These are phyloP conservation scores for Penicillium hesseltinei DNA, from an alignment of 2,329 filamentous ascomycete species.

Conservation along the genomic window DNA sequence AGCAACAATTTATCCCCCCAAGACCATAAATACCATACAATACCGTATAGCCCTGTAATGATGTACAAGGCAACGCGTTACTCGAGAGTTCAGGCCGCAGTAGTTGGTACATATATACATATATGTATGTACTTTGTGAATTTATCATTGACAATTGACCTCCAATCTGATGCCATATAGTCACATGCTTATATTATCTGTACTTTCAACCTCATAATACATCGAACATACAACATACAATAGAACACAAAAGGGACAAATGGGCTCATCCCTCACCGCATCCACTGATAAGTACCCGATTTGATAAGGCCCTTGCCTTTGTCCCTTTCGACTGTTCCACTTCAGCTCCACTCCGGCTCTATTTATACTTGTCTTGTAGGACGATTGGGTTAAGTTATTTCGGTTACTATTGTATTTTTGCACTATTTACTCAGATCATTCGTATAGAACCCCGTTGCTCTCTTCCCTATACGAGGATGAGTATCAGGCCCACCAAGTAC, in stretches of 20 bases:
- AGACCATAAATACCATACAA: slow-evolving; percentile 2
- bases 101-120: background rate
- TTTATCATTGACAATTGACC: background rate
- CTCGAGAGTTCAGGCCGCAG: background rate
- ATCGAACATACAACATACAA: background rate
- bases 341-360: background rate
- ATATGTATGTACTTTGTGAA: background rate
- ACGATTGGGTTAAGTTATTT: background rate
- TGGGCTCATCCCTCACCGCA: background rate
- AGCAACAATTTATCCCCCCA: background rate
- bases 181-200: background rate
- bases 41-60: slow-evolving; percentile 5
- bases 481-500: background rate
- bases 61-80: background rate
- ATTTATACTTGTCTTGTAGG: background rate
- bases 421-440: background rate
- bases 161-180: background rate
- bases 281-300: slow-evolving; percentile 8
- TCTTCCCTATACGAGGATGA: background rate
- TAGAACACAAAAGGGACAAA: background rate
- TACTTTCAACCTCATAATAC: background rate
- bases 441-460: background rate
- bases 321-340: background rate
- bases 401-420: background rate
- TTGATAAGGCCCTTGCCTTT: background rate